These are phyloP conservation scores for Sporothrix protearum DNA, from an alignment of 2,329 filamentous ascomycete genomes.

Conservation along the genomic window DNA sequence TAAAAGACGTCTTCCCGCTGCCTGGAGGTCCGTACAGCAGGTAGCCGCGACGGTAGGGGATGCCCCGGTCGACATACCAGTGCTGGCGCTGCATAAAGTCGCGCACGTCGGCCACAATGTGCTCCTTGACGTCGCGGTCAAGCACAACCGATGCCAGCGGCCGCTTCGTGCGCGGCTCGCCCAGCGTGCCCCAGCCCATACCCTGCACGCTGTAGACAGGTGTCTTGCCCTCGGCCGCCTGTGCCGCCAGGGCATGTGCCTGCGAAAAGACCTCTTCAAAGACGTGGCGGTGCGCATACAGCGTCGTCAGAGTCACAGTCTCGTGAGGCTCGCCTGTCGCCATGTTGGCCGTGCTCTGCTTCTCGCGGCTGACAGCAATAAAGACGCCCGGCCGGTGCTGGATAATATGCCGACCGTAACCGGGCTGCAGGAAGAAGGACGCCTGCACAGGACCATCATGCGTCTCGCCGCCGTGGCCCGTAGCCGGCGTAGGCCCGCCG, in stretches of 20 bases:
- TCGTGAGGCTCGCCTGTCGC: slow-evolving; percentile 88
- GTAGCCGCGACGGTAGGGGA: slow-evolving; percentile 87
- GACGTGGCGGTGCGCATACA: slow-evolving; percentile 83
- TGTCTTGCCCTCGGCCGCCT: slow-evolving; percentile 86
- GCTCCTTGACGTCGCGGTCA: slow-evolving; percentile 77
- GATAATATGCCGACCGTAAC: slow-evolving; percentile 83
- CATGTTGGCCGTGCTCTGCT: slow-evolving; percentile 77
- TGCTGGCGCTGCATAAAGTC: slow-evolving; percentile 75
- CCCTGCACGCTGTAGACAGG: slow-evolving; percentile 83
- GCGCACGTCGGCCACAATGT: slow-evolving; percentile 72
- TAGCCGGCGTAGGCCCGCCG: slow-evolving; percentile 56
- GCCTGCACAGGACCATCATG: slow-evolving; percentile 66
- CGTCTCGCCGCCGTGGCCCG: slow-evolving; percentile 55
- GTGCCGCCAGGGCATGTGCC: slow-evolving; percentile 74
- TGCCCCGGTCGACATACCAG: slow-evolving; percentile 93
- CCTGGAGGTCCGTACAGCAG: slow-evolving; percentile 85
- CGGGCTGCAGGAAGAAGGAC: slow-evolving; percentile 83
- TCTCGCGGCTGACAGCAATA: slow-evolving; percentile 80
- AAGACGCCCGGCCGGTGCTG: slow-evolving; percentile 77
- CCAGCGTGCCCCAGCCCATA: slow-evolving; percentile 80
- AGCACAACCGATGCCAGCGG: slow-evolving; percentile 85
- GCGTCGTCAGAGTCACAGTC: slow-evolving; percentile 83
- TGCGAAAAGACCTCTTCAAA: slow-evolving; percentile 89
- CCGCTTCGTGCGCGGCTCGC: slow-evolving; percentile 78
- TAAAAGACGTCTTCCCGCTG: slow-evolving; percentile 92